Evolutionary conservation across 1,284 basidiomycete genomes (phyloP).

Genomic region (Ganoderma lingzhi): DNA sequence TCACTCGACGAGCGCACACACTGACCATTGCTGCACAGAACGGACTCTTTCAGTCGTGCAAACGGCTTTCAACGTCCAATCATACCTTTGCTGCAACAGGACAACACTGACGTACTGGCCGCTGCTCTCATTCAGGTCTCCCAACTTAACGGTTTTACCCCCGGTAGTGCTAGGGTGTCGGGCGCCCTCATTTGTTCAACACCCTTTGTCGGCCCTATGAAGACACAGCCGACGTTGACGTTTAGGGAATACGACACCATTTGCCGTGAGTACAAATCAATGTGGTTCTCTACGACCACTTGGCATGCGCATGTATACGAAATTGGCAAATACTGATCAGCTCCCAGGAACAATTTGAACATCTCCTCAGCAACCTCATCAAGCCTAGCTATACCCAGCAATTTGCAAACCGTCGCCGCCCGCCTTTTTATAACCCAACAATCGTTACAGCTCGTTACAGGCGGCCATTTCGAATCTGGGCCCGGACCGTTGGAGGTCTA

Average conservation of each 20-base stretch:
- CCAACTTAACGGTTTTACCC: conserved; percentile 14
- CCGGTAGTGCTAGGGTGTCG: no score
- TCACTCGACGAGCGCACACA: background rate
- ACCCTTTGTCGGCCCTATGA: background rate
- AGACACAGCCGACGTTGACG: background rate
- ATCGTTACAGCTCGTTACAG: background rate
- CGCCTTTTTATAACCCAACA: background rate
- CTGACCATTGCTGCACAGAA: conserved; percentile 11
- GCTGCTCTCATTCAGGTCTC: conserved; percentile 20
- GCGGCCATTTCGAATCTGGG: background rate
- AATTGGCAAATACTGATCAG: background rate
- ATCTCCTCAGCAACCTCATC: conserved; percentile 4
- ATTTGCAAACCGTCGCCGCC: background rate
- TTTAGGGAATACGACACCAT: background rate
- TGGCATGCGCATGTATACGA: background rate
- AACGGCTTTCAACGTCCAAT: conserved; percentile 30
- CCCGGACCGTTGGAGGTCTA: background rate
- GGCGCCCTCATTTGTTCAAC: no score
- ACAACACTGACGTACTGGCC: conserved; percentile 18
- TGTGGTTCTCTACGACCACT: background rate
- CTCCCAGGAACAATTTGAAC: background rate
- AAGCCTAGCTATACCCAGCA: background rate
- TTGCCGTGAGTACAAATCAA: background rate
- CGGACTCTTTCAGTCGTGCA: conserved; percentile 26
- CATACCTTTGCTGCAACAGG: conserved; percentile 23